Conservation (phyloP, 1,139 yeast species). For the Casaregolazyma lundiana region DNA sequence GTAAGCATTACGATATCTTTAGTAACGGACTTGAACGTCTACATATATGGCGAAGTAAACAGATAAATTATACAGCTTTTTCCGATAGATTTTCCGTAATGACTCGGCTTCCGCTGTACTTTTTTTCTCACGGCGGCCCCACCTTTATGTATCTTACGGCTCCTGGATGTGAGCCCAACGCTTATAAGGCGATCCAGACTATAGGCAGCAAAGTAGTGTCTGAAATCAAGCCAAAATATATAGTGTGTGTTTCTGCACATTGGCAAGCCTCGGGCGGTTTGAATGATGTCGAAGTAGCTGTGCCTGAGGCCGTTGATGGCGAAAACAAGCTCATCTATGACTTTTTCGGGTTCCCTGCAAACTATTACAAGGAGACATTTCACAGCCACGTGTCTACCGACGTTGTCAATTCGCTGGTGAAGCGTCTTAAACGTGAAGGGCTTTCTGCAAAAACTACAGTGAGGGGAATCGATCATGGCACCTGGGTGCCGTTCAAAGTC, state of each 20-base stretch:
- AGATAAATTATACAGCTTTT: neutral
- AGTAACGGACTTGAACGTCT: neutral
- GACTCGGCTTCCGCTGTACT: constrained; percentile 47
- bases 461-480: constrained; percentile 78
- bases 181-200: constrained; percentile 47
- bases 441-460: constrained; percentile 41
- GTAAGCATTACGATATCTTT: neutral
- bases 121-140: constrained; percentile 78
- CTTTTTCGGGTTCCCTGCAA: constrained; percentile 63
- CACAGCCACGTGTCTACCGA: constrained; percentile 42
- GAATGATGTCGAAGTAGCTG: constrained; percentile 42
- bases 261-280: constrained; percentile 50
- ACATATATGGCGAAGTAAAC: neutral
- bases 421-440: constrained; percentile 41
- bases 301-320: constrained; percentile 38
- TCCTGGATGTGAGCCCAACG: constrained; percentile 54
- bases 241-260: constrained; percentile 68
- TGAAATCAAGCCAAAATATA: constrained; percentile 55
- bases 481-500: constrained; percentile 73
- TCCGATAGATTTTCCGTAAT: neutral
- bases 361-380: constrained; percentile 60
- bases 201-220: constrained; percentile 49
- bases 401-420: constrained; percentile 44
- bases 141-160: constrained; percentile 55
- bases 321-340: constrained; percentile 51